Conservation (phyloP, 495 filamentous ascomycete species). For the Neurospora sp. region DNA sequence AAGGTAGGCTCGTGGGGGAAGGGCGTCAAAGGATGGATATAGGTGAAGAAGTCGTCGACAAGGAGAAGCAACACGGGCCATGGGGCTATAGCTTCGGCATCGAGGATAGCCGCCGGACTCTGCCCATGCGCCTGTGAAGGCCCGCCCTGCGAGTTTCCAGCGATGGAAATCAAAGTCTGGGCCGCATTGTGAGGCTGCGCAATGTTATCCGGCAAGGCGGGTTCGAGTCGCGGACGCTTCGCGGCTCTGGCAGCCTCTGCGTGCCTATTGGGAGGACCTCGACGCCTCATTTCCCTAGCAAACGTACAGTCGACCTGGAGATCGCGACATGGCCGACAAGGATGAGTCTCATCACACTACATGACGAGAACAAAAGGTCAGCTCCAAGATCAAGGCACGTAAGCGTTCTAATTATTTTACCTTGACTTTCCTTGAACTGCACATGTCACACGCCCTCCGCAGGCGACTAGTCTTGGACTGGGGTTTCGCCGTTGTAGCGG, state of each 20-base stretch:
- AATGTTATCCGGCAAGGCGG: constrained; percentile 6
- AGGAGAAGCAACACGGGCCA: constrained; percentile 53
- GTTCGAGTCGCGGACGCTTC: constrained; percentile 53
- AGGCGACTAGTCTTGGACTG: constrained; percentile 40
- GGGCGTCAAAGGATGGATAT: constrained; percentile 78
- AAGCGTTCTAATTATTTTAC: constrained; percentile 26
- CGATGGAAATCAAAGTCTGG: constrained; percentile 36
- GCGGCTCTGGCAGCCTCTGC: constrained; percentile 57
- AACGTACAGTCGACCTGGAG: constrained; percentile 81
- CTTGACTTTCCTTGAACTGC: constrained; percentile 79
- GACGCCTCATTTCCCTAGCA: constrained; percentile 62
- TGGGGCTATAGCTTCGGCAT: constrained; percentile 68
- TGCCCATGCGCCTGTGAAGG: background rate
- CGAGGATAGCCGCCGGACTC: constrained; percentile 17
- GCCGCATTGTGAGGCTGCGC: constrained; percentile 36
- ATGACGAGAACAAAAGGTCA: background rate
- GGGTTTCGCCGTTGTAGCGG: constrained; percentile 13
- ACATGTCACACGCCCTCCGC: constrained; percentile 76
- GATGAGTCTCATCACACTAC: constrained; percentile 73
- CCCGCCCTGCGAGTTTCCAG: constrained; percentile 9
- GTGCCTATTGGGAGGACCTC: constrained; percentile 78
- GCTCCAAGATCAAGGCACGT: background rate
- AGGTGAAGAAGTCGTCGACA: constrained; percentile 82
- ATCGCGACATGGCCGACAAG: constrained; percentile 68
- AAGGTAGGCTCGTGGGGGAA: constrained; percentile 85